A percentile compares a stretch with the other conserved stretches of the same genome.
Conservation (phyloP, 805 yeast genomes). For the Metschnikowia santaceciliae region DNA sequence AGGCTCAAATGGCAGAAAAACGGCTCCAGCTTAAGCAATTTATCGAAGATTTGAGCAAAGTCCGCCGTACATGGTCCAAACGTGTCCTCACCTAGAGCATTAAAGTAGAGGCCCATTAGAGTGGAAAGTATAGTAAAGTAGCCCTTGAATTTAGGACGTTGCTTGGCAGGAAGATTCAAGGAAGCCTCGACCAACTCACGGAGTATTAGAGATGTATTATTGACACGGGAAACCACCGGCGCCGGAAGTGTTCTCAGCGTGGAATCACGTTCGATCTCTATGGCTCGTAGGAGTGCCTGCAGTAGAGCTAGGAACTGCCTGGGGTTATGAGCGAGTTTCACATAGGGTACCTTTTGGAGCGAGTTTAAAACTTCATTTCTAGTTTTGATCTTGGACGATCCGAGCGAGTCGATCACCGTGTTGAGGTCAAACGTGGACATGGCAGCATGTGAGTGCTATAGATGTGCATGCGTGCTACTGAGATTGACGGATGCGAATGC, state of each 20-base stretch:
- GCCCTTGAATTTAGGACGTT: constrained; percentile 21
- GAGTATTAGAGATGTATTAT: constrained; percentile 30
- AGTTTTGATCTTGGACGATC: constrained; percentile 10
- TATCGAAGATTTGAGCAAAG: constrained; percentile 21
- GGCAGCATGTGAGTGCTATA: not conserved
- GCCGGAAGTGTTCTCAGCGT: constrained; percentile 23
- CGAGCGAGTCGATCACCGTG: constrained; percentile 13
- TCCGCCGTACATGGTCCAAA: constrained; percentile 24
- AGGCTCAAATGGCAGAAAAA: constrained; percentile 31
- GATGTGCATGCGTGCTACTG: not conserved
- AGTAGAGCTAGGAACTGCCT: constrained; percentile 23
- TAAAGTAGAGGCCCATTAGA: constrained; percentile 19
- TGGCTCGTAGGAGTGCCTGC: constrained; percentile 23
- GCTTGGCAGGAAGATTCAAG: constrained; percentile 13
- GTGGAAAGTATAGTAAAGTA: constrained; percentile 17
- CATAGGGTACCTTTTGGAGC: constrained; percentile 7
- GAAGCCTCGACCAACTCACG: constrained; percentile 20
- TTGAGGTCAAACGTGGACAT: constrained; percentile 17
- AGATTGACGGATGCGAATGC: not conserved
- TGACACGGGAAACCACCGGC: constrained; percentile 26
- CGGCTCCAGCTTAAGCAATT: constrained; percentile 21
- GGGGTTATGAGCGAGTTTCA: constrained; percentile 18
- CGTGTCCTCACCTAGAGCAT: constrained; percentile 9
- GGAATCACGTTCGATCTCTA: constrained; percentile 34
- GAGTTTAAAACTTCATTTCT: constrained; percentile 15